Conservation (phyloP, 768 basidiomycete genomes). For the Porpolomopsis calyptriformis region DNA sequence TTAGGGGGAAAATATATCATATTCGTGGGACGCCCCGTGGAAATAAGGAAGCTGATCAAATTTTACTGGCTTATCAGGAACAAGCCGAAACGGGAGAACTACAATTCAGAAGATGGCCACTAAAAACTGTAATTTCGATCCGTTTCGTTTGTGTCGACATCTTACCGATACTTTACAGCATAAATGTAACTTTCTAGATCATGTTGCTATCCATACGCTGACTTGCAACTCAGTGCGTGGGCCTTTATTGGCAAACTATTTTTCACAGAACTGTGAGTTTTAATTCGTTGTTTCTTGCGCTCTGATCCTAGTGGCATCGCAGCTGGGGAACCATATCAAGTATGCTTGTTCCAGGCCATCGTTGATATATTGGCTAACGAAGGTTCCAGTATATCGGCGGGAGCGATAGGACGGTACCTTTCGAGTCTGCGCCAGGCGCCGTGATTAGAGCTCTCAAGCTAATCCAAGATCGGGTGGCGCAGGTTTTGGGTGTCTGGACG, state of each 20-base stretch:
- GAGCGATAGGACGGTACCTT: conserved; percentile 61
- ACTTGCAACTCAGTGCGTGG: conserved; percentile 45
- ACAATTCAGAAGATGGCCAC: conserved; percentile 60
- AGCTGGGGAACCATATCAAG: conserved; percentile 80
- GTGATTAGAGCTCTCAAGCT: conserved; percentile 47
- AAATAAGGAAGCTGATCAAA: conserved; percentile 39
- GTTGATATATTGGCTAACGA: background rate
- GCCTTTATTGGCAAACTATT: conserved; percentile 64
- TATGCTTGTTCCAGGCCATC: conserved; percentile 18
- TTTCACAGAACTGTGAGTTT: conserved; percentile 70
- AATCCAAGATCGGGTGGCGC: conserved; percentile 43
- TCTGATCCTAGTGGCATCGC: conserved; percentile 4
- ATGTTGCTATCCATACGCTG: background rate
- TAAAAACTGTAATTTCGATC: conserved; percentile 43
- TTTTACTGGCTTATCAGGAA: conserved; percentile 57
- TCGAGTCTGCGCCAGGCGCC: conserved; percentile 45
- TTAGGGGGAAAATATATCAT: conserved; percentile 55
- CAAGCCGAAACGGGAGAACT: conserved; percentile 48
- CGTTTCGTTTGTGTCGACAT: background rate
- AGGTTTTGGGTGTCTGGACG: conserved; percentile 30
- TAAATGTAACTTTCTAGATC: conserved; percentile 38
- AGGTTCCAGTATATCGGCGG: conserved; percentile 61
- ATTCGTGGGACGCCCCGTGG: conserved; percentile 31
- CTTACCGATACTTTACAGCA: conserved; percentile 33
- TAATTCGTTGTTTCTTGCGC: background rate